phyloP scores from a whole-genome alignment of 164 flowering plant genomes.

The Amborella trichopoda region DNA sequence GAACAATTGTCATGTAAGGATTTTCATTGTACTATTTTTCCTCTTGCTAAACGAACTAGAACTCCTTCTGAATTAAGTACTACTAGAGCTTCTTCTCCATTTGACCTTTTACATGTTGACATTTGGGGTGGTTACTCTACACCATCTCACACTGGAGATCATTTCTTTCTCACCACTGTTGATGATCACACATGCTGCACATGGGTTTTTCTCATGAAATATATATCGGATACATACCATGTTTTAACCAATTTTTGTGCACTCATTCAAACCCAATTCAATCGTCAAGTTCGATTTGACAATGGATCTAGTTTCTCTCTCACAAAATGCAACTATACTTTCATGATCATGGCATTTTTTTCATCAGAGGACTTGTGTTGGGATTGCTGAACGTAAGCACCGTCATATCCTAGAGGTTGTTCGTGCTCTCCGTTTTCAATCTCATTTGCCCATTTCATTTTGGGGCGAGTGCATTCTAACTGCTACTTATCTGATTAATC shows the following conservation, averaged over 20 bases:
- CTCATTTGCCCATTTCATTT: background rate
- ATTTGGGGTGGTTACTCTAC: too few species aligned
- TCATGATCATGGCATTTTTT: too few species aligned
- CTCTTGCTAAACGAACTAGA: background rate
- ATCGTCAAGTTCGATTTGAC: background rate
- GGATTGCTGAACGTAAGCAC: background rate
- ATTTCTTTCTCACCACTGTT: background rate
- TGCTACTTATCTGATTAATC: background rate
- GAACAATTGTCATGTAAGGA: background rate
- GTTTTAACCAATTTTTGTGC: too few species aligned
- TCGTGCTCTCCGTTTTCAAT: background rate
- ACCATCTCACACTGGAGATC: background rate
- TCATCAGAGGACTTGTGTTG: too few species aligned
- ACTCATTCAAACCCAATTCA: background rate
- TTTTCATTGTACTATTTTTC: background rate
- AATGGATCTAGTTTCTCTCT: background rate
- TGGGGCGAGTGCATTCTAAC: conserved; percentile 1
- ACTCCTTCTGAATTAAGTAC: background rate
- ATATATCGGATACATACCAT: background rate
- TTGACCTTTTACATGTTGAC: background rate
- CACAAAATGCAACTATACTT: background rate
- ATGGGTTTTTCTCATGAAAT: background rate
- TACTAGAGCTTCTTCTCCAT: background rate
- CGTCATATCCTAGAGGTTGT: conserved; percentile 2
- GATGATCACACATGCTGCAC: background rate